Percentiles rank a stretch among this genome's conserved stretches.
These are phyloP conservation scores for Colletotrichum sojae DNA, from an alignment of 2,329 filamentous ascomycete genomes.

Conservation along the genomic window DNA sequence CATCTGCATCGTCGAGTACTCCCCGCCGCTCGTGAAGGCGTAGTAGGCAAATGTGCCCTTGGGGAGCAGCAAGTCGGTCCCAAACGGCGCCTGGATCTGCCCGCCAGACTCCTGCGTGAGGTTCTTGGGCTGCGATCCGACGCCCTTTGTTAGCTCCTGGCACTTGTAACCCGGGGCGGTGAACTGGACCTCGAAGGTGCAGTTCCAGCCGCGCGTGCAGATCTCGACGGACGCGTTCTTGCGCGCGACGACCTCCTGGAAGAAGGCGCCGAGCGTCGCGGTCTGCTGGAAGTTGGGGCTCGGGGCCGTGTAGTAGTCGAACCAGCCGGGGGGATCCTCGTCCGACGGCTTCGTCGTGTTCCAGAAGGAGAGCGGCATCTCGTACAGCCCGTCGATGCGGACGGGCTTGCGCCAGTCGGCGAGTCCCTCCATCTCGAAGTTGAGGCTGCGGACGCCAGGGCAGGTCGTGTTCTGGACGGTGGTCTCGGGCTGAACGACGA, in stretches of 20 bases:
- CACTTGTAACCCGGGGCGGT: conserved; percentile 55
- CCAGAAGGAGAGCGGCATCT: conserved; percentile 49
- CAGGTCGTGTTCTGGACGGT: conserved; percentile 48
- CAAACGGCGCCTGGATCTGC: conserved; percentile 46
- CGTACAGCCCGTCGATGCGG: conserved; percentile 46
- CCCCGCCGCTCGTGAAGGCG: conserved; percentile 46
- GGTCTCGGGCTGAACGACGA: conserved; percentile 49
- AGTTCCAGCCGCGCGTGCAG: conserved; percentile 53
- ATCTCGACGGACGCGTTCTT: conserved; percentile 49
- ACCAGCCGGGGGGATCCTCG: conserved; percentile 45
- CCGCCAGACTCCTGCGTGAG: conserved; percentile 44
- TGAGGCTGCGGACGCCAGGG: conserved; percentile 48
- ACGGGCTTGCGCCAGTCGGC: conserved; percentile 52
- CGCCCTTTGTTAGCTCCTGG: conserved; percentile 47
- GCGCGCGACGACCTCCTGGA: conserved; percentile 44
- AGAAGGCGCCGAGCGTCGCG: conserved; percentile 48
- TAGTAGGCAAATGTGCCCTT: conserved; percentile 50
- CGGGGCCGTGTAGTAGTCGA: conserved; percentile 50
- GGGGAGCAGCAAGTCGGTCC: conserved; percentile 47
- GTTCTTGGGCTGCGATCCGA: conserved; percentile 44
- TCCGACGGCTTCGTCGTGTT: conserved; percentile 48
- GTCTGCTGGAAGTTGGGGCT: conserved; percentile 47
- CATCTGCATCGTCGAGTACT: conserved; percentile 48
- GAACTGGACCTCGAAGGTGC: conserved; percentile 52
- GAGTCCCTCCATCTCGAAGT: conserved; percentile 52